Evolutionary conservation across 2,329 filamentous ascomycete species (phyloP), one percentile per base, ranked within the genome.

Genomic region (Macrophomina tecta): DNA sequence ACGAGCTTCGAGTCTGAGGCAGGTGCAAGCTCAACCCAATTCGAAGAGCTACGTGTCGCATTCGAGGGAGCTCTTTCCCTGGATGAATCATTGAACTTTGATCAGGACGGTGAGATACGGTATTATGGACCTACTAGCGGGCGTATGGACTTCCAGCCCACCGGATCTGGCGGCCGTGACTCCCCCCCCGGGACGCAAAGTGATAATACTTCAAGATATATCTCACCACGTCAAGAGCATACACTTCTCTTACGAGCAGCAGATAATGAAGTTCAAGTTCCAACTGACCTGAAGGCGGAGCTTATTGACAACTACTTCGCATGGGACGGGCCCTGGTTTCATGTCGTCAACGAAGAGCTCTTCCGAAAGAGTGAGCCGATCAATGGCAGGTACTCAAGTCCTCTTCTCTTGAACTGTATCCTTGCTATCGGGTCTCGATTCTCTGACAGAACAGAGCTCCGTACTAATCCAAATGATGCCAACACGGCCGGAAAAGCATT

Each of bases 121-220:
- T 80, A 78, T 58, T 80, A 79, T 66, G 78, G 78, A 0, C 72
- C 76, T 1, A 74, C 77, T 0, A 80, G 78, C 66, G 78, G 78
- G 1, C 73, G 77, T 2, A 70, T 79, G 4, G 71, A 75, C 11
- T 78, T 80, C 49, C 69, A 69, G 30, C 69, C 68, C 32, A 64
- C 69, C 34, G 28, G 11, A n/a, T 34, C 34, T 12, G 51, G 30
- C 34, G 14, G 30, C 30, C 52, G 34, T 14, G 34, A 28, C 2
- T 42, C 36, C 7, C 12, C 53, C 1, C 23, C 23, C 5, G 14
- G 18, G 16, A 7, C 40, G 11, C 38, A 34, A 9, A 6, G 14
- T 49, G 40, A 11, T 7, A n/a, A 48, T 1, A 18, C 56, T 6
- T 14, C 62, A 45, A 67, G 61, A 23, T 68, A 58, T 11, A 53